Percentiles rank a stretch among this genome's conserved stretches.
phyloP scores from a whole-genome alignment of 352 stramenopile species.

The Halophytophthora polymorphica region DNA sequence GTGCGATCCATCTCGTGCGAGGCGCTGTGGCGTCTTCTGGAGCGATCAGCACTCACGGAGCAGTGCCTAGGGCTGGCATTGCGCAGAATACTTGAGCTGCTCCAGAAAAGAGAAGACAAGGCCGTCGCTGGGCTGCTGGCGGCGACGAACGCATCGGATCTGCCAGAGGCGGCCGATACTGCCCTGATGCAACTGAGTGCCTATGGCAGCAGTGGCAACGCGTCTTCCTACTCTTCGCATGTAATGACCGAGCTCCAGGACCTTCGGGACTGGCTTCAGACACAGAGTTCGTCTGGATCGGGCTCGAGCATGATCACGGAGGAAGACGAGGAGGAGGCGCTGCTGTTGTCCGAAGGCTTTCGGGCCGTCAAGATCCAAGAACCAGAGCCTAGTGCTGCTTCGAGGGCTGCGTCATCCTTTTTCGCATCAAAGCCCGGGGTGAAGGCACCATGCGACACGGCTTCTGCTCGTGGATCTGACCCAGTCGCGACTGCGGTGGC shows the following conservation, averaged over 20 bases:
- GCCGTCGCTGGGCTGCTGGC: conserved; percentile 28
- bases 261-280: conserved; percentile 32
- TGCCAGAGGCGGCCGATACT: conserved; percentile 17
- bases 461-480: neutral
- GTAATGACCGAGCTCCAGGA: conserved; percentile 20
- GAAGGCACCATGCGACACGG: conserved; percentile 3
- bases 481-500: neutral
- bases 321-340: conserved; percentile 35
- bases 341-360: conserved; percentile 43
- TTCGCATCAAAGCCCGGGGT: conserved; percentile 21
- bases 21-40: conserved; percentile 54
- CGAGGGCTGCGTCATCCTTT: conserved; percentile 7
- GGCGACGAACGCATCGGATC: conserved; percentile 23
- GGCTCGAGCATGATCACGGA: conserved; percentile 17
- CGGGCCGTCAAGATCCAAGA: conserved; percentile 22
- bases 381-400: neutral
- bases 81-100: conserved; percentile 21
- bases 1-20: conserved; percentile 57
- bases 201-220: conserved; percentile 8
- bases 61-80: conserved; percentile 40
- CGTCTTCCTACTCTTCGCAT: conserved; percentile 6
- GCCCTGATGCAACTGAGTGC: conserved; percentile 29
- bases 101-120: conserved; percentile 44
- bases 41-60: conserved; percentile 41
- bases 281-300: conserved; percentile 12